Base-by-base conservation (phyloP, 2,329 filamentous ascomycete species). In the Aspergillus oerlinghausenensis region DNA sequence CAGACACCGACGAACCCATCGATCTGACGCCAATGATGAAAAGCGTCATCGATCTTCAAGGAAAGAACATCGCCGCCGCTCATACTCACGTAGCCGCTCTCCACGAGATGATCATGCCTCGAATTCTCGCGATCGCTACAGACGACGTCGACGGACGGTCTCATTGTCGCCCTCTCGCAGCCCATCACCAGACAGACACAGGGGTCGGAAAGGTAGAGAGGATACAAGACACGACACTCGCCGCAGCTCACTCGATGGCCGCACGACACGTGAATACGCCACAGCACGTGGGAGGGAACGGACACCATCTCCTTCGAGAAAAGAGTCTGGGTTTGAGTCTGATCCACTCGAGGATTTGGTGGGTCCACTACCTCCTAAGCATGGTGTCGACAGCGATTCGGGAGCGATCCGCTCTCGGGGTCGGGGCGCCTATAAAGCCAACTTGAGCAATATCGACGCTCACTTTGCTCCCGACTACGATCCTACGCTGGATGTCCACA, bases 341-440 rank as follows among this genome's bases (percentile, higher is more conserved):
- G 90, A 95, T 68, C 87, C 89, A 1, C 75, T 92, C 3, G 87
- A 92, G 55, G 84, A 88, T 3, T 77, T 93, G 21, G 86, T 96
- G 35, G 92, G 92, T 0, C 91, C 91, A 21, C 73, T 77, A 1
- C 85, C 83, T 8, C 85, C 86, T 1, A 65, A 65, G 26, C 45
- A 56, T 28, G 28, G 80, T 80, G 21, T 75, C 74, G 3, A 62
- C 69, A 38, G 66, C 69, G 32, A 11, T 14, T 35, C 61, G 63
- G 70, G 77, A 3, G 72, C 69, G 29, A 68, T 84, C 32, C 81
- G 76, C 54, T 76, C 79, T n/a, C 86, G 89, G 28, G 91, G 91
- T 9, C 84, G 91, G 42, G 91, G 91, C 40, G 84, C 84, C 14
- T 79, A 84, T 42, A 77, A 68, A 47, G 77, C 81, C 4, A 81